Evolutionary conservation across 2,329 filamentous ascomycete genomes (phyloP), one percentile per base, ranked within the genome.

Genomic region (Cercospora sesami): DNA sequence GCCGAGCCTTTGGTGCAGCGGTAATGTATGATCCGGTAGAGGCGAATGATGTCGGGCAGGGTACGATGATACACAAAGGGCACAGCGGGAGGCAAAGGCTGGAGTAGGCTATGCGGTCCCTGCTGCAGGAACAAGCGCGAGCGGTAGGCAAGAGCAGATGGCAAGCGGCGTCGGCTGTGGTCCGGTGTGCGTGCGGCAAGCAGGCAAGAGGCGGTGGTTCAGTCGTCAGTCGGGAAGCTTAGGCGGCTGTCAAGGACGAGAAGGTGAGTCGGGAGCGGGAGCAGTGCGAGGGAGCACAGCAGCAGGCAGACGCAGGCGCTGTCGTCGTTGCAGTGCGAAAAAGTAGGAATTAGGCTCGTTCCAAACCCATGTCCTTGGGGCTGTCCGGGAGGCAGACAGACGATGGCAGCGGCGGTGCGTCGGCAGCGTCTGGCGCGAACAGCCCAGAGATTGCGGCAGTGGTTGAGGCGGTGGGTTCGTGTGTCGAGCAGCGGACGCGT

Each of bases 71-170:
- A 63, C 16, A 45, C 39, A 26, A 9, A 28, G 6, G 26, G 14
- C 45, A 53, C 48, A 14, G 64, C 28, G 64, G 57, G 45, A 48
- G 63, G 64, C 26, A 9, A 14, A 61, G 36, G 23, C 55, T 60
- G 26, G 48, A 36, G 30, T 16, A 45, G 60, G 60, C n/a, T 57
- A 51, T 60, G 65, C 64, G 33, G 64, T 66, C 45, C 31, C 21
- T 60, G 65, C 53, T 60, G 60, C 55, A 57, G 64, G 48, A 61
- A 61, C 64, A 33, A 48, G 64, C 51, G 14, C 28, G 60, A 26
- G 58, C 36, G 48, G 33, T 23, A 5, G 23, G 60, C 23, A 63
- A 21, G 45, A 28, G 31, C 16, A 45, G 39, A 9, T 42, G 2
- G 5, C 14, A 5, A 42, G 36, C 36, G 36, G 36, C 36, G 36